These are phyloP conservation scores for Gillenia trifoliata DNA, from an alignment of 306 rosid species.

Conservation along the genomic window DNA sequence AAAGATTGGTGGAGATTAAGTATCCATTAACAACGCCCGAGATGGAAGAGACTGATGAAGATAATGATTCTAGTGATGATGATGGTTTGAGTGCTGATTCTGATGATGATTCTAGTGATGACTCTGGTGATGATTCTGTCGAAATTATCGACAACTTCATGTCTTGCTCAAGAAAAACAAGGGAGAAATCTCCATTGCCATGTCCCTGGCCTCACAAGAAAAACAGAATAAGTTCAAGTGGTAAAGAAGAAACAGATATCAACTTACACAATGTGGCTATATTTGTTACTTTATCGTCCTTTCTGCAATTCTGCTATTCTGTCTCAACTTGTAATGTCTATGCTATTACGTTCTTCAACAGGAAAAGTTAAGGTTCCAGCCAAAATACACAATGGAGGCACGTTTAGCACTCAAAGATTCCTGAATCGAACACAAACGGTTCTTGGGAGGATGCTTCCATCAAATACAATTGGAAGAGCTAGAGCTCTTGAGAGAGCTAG, in stretches of 20 bases:
- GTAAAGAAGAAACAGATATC: background rate
- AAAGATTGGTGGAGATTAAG: slow-evolving; percentile 10
- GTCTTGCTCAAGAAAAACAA: background rate
- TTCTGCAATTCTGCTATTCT: background rate
- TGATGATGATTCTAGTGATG: too few relatives aligned
- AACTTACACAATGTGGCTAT: too few relatives aligned
- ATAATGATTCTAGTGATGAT: too few relatives aligned
- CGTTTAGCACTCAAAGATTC: background rate
- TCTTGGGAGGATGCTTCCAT: background rate
- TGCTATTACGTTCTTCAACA: background rate
- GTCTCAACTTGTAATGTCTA: background rate
- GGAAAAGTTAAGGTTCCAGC: background rate
- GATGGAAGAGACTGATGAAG: too few relatives aligned
- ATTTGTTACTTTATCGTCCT: background rate
- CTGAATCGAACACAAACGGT: too few relatives aligned
- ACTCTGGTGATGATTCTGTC: background rate
- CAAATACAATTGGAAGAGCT: background rate
- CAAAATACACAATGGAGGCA: background rate
- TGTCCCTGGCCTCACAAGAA: background rate
- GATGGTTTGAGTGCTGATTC: too few relatives aligned
- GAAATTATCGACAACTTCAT: background rate
- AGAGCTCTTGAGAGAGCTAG: background rate
- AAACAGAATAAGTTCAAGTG: background rate
- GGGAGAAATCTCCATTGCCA: too few relatives aligned
- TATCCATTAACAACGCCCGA: slow-evolving; percentile 13